Base-by-base conservation (phyloP, 768 basidiomycete genomes). In the Tulasnella sp. region DNA sequence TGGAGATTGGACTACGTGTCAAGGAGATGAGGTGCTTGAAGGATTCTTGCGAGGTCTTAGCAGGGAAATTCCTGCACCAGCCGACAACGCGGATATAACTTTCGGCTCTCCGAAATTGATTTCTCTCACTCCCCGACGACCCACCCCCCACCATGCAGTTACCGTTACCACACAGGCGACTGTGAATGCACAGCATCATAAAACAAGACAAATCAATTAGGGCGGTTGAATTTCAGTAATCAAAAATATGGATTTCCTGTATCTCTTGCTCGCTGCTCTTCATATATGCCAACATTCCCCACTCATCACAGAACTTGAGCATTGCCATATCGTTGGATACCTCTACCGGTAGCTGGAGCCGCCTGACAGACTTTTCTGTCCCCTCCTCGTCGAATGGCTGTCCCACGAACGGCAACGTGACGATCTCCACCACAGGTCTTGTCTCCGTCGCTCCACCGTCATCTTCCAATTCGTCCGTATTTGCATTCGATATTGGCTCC, bases 11-110 rank as follows among this genome's bases (percentile, higher is more conserved):
- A 68, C 62, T 68, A 68, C 62, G 62, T 68, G 62, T 68, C 62
- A 68, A n/a, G 62, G 62, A 68, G 34, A 68, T 68, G 62, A 68
- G 62, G 18, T 68, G 62, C 62, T n/a, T 68, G 62, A 68, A 68
- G 34, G 62, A 68, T 68, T 68, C 62, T 68, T 68, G 62, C 62
- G 62, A 68, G 62, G 62, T 68, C 62, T 34, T 34, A 34, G 62
- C 62, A 68, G 62, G 62, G 62, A 68, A 68, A 36, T 68, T 68
- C 62, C 58, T 31, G 58, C 31, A 36, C 0, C 24, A 68, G 62
- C 62, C 62, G 62, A 68, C 16, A 6, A 16, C 6, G 31, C 62
- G 62, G 62, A 68, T 68, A 68, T 68, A 68, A 68, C 62, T 34
- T 68, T 68, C 27, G 62, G 62, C 62, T 31, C 62, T 34, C 62